These are phyloP conservation scores for Allium fistulosum DNA, from an alignment of 106 monocot genomes.

Conservation along the genomic window DNA sequence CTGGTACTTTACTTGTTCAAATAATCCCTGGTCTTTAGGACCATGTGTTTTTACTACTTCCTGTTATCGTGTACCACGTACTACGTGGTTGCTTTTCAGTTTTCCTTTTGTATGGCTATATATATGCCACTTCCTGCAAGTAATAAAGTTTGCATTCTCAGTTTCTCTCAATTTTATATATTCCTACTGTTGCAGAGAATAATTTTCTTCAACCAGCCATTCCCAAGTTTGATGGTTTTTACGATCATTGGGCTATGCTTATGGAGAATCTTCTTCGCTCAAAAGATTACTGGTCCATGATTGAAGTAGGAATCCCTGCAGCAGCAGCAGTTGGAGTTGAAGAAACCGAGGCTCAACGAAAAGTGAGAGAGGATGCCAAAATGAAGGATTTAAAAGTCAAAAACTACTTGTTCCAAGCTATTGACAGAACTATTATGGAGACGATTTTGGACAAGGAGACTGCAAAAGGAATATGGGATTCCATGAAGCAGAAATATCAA, in stretches of 20 bases:
- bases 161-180: too few species aligned
- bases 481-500: conserved; percentile 7
- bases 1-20: too few species aligned
- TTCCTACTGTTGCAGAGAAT: background rate
- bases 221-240: background rate
- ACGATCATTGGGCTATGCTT: background rate
- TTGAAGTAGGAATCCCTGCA: background rate
- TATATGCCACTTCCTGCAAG: too few species aligned
- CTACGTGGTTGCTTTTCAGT: too few species aligned
- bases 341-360: background rate
- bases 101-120: too few species aligned
- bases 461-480: background rate
- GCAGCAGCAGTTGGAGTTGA: background rate
- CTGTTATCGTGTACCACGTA: too few species aligned
- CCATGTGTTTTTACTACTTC: too few species aligned
- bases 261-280: background rate
- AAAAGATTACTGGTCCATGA: background rate
- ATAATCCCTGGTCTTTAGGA: too few species aligned
- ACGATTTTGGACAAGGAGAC: background rate
- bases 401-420: background rate
- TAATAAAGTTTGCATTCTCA: too few species aligned
- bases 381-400: conserved; percentile 2
- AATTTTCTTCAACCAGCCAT: background rate
- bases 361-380: background rate
- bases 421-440: background rate